Evolutionary conservation across 345 rosid species (phyloP).

Genomic region (Pistacia vera): DNA sequence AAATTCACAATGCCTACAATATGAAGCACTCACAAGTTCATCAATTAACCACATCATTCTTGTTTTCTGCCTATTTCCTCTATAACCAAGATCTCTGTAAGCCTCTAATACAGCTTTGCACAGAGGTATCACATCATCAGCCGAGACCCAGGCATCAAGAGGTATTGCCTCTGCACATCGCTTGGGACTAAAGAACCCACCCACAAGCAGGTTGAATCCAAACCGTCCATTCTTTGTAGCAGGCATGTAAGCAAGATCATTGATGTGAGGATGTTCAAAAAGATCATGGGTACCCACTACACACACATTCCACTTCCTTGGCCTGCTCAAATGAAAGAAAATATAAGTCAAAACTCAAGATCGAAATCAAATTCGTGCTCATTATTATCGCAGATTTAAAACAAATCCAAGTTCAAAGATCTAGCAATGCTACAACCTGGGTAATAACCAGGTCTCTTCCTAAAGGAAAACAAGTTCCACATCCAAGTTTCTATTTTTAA

Average conservation of each 20-base stretch:
- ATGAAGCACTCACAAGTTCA: constrained; percentile 65
- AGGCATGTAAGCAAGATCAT: constrained; percentile 97
- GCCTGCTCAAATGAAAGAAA: constrained; percentile 47
- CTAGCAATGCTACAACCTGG: no score
- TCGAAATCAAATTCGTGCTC: neutral
- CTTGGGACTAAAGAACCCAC: constrained; percentile 94
- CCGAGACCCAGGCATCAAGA: constrained; percentile 93
- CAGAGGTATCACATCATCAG: constrained; percentile 66
- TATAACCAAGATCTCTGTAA: constrained; percentile 81
- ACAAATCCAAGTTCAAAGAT: neutral
- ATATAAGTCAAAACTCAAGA: neutral
- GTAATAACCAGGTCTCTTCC: neutral
- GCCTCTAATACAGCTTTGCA: constrained; percentile 88
- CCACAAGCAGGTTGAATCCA: constrained; percentile 90
- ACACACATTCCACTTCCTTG: constrained; percentile 97
- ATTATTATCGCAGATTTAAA: neutral
- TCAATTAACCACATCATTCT: constrained; percentile 99
- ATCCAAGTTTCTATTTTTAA: neutral
- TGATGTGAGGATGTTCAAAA: constrained; percentile 96
- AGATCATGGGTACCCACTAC: constrained; percentile 95
- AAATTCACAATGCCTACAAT: no score
- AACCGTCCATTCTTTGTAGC: constrained; percentile 72
- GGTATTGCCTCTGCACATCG: constrained; percentile 91
- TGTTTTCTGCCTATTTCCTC: constrained; percentile 91
- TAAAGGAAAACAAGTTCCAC: neutral